phyloP scores from a whole-genome alignment of 2,329 filamentous ascomycete species.

The Colletotrichum paranaense region DNA sequence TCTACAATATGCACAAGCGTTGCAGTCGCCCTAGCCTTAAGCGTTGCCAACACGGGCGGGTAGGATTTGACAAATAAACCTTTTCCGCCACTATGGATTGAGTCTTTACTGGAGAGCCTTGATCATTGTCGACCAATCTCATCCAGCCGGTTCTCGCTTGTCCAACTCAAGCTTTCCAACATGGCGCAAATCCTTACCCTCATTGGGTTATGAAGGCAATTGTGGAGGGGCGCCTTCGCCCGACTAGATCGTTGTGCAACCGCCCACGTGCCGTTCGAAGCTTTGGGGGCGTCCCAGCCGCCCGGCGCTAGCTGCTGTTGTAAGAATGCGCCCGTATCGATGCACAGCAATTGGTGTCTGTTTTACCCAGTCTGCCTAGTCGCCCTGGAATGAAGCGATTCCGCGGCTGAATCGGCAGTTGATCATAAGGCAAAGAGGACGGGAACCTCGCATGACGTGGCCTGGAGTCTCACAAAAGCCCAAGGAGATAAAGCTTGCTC shows the following conservation, averaged over 20 bases:
- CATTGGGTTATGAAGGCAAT: neutral
- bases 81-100: neutral
- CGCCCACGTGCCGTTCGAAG: neutral
- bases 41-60: neutral
- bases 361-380: conserved; percentile 3
- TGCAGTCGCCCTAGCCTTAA: neutral
- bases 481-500: neutral
- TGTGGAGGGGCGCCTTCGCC: conserved; percentile 17
- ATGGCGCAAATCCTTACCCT: neutral
- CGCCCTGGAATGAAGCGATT: conserved; percentile 7
- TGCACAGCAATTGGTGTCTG: neutral
- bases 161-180: neutral
- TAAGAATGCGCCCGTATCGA: neutral
- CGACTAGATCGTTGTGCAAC: conserved; percentile 6
- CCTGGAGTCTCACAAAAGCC: no score
- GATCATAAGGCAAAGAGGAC: neutral
- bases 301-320: neutral
- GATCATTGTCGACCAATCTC: neutral
- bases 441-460: neutral
- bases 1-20: no score
- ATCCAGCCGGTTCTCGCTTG: neutral
- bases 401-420: neutral
- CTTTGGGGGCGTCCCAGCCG: conserved; percentile 11
- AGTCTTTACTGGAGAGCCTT: neutral
- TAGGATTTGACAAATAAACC: neutral